A percentile compares a stretch with the other conserved stretches of the same genome.
Conservation (phyloP, 139 green algal genomes). For the Chlorella sp. region DNA sequence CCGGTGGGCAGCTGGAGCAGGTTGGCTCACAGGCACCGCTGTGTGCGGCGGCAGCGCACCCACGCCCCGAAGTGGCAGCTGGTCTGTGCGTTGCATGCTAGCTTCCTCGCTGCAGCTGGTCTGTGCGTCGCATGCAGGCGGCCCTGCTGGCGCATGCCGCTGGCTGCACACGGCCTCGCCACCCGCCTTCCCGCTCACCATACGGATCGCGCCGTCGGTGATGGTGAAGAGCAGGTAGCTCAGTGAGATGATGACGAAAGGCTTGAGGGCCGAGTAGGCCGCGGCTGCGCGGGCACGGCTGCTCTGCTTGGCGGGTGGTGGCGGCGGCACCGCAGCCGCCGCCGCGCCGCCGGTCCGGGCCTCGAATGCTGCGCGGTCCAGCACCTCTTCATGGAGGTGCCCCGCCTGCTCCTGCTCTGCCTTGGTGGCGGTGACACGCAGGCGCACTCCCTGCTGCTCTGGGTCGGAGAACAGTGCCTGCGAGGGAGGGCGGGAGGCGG, state of each 20-base stretch:
- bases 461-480: conserved; percentile 12
- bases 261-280: conserved; percentile 56
- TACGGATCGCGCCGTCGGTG: conserved; percentile 83
- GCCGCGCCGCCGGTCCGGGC: neutral
- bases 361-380: neutral
- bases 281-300: neutral
- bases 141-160: too few relatives aligned
- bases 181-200: conserved; percentile 55
- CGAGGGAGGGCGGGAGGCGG: neutral
- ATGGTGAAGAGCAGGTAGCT: conserved; percentile 88
- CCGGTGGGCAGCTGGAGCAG: too few relatives aligned
- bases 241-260: conserved; percentile 84
- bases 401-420: conserved; percentile 4
- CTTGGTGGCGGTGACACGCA: conserved; percentile 2
- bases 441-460: conserved; percentile 28
- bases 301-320: neutral
- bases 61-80: too few relatives aligned
- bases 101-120: too few relatives aligned
- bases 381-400: conserved; percentile 12
- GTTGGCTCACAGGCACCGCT: too few relatives aligned
- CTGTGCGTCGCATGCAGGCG: too few relatives aligned
- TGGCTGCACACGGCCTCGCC: too few relatives aligned
- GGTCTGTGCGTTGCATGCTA: too few relatives aligned
- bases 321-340: neutral
- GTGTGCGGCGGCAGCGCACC: too few relatives aligned